These are phyloP conservation scores for Lathyrus sativus DNA, from an alignment of 306 rosid species.

Conservation along the genomic window DNA sequence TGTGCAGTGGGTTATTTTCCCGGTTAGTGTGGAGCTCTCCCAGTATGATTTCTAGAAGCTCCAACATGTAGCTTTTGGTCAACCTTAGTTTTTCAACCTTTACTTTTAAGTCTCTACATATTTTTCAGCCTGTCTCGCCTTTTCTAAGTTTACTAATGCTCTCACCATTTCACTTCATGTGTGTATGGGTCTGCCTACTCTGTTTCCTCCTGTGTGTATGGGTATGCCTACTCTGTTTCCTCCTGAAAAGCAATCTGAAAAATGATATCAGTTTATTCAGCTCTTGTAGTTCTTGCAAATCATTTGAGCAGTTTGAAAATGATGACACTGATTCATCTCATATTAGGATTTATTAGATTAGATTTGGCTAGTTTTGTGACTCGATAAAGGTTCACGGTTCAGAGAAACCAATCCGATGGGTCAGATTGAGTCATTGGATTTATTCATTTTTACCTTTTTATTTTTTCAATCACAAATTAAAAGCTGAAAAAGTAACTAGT, in stretches of 20 bases:
- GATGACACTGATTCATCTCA: not conserved
- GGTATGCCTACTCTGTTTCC: not conserved
- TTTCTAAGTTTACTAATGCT: not conserved
- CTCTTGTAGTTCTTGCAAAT: not conserved
- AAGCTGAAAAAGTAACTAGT: not conserved
- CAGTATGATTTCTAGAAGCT: not conserved
- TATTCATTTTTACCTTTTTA: not conserved
- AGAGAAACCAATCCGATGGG: not conserved
- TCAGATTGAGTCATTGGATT: not conserved
- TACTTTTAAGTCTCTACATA: not conserved
- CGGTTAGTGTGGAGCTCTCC: not conserved
- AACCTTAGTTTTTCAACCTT: not conserved
- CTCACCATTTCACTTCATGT: not conserved
- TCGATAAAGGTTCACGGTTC: not conserved
- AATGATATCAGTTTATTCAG: not conserved
- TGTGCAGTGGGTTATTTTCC: not conserved
- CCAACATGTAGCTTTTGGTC: not conserved
- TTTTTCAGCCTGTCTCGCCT: not conserved
- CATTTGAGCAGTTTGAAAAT: constrained; percentile 1
- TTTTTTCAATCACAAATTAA: not conserved
- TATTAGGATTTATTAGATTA: not conserved
- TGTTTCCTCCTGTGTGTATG: not conserved
- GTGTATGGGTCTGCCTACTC: not conserved
- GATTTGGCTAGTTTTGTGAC: not conserved
- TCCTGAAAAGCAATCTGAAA: not conserved